Conservation (phyloP, 2,329 filamentous ascomycete genomes). For the Verruconis gallopava region DNA sequence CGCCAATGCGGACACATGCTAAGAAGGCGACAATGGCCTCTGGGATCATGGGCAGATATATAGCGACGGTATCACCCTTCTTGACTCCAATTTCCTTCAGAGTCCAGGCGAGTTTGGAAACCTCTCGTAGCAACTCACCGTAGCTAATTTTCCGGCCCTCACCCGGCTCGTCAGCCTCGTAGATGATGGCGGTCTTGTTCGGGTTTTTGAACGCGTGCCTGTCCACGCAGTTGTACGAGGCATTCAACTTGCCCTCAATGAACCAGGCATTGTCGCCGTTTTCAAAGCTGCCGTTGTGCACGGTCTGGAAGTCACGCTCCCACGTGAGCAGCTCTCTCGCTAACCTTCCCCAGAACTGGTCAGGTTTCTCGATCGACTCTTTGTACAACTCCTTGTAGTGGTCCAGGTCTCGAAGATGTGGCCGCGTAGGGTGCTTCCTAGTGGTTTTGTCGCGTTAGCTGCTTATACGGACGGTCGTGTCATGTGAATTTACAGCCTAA, state of each 20-base stretch:
- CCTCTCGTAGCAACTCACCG: conserved; percentile 80
- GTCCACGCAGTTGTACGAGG: conserved; percentile 94
- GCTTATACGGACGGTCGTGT: not conserved
- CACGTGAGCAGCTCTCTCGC: conserved; percentile 85
- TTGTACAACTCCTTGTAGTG: conserved; percentile 54
- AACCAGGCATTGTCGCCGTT: conserved; percentile 91
- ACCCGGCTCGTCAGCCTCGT: conserved; percentile 84
- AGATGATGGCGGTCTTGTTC: conserved; percentile 90
- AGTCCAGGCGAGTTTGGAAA: conserved; percentile 74
- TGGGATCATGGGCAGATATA: conserved; percentile 98
- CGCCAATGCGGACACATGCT: conserved; percentile 83
- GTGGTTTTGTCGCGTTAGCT: not conserved
- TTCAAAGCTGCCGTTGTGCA: conserved; percentile 60
- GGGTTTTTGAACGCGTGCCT: conserved; percentile 93
- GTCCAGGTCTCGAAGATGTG: conserved; percentile 46
- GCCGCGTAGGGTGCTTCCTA: conserved; percentile 47
- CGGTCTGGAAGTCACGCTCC: conserved; percentile 84
- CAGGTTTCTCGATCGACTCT: conserved; percentile 79
- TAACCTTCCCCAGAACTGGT: conserved; percentile 78
- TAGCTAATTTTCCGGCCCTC: conserved; percentile 89
- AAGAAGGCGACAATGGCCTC: conserved; percentile 87
- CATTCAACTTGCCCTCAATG: conserved; percentile 82
- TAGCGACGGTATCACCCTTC: conserved; percentile 93
- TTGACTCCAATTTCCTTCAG: conserved; percentile 91
- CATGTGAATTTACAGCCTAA: not conserved